Conservation (phyloP, 2,329 filamentous ascomycete genomes). For the Graphilbum ipis-grandicollis region DNA sequence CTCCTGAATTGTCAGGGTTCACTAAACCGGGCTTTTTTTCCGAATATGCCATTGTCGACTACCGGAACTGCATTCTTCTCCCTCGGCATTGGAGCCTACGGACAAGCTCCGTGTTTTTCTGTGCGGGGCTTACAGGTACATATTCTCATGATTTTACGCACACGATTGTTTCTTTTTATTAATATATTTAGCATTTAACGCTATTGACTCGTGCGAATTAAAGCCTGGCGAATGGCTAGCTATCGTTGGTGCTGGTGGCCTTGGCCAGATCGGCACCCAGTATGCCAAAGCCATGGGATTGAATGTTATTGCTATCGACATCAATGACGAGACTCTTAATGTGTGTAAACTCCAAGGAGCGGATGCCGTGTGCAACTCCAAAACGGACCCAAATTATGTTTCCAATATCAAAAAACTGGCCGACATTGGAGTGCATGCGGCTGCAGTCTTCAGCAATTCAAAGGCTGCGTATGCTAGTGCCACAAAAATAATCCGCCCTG, state of each 20-base stretch:
- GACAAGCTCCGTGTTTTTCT: too few species aligned
- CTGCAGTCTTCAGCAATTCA: constrained; percentile 22
- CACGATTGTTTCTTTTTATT: too few species aligned
- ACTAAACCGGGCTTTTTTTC: too few species aligned
- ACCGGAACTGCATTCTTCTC: too few species aligned
- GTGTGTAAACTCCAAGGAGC: too few species aligned
- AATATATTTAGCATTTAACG: too few species aligned
- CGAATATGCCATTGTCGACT: too few species aligned
- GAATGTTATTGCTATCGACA: constrained; percentile 23
- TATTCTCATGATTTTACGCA: too few species aligned
- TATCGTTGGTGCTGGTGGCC: constrained; percentile 23
- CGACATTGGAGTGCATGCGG: constrained; percentile 21
- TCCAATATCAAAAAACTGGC: constrained; percentile 22
- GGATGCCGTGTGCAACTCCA: constrained; percentile 17
- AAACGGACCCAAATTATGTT: constrained; percentile 18
- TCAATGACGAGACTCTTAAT: constrained; percentile 19
- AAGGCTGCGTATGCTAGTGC: constrained; percentile 19
- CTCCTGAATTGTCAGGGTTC: too few species aligned
- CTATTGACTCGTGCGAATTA: too few species aligned
- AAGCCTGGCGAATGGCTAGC: constrained; percentile 19
- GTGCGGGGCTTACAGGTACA: too few species aligned
- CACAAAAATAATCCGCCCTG: constrained; percentile 17
- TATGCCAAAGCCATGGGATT: constrained; percentile 26
- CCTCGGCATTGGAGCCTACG: too few species aligned
- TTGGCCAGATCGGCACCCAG: constrained; percentile 26